Evolutionary conservation across 106 monocot species (phyloP).

Genomic region (Narthecium ossifragum): DNA sequence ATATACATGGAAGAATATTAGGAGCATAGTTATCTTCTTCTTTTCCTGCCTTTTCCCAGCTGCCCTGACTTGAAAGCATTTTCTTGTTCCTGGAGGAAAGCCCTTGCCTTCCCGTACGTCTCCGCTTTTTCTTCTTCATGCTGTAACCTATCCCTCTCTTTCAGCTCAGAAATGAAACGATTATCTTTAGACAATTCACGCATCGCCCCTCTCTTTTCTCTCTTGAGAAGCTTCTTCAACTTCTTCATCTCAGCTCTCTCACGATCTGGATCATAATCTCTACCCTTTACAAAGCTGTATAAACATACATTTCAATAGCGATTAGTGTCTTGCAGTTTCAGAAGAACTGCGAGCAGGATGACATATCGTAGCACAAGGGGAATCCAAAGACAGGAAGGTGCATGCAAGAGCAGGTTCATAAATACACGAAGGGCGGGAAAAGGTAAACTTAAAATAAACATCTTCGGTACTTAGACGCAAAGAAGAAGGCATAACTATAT

Average conservation of each 20-base stretch:
- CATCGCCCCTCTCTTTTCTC: constrained; percentile 77
- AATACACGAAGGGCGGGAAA: background rate
- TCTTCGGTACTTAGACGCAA: no score
- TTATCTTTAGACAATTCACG: constrained; percentile 94
- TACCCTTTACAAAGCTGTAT: constrained; percentile 84
- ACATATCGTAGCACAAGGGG: no score
- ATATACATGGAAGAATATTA: no score
- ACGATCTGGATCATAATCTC: constrained; percentile 95
- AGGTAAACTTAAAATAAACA: background rate
- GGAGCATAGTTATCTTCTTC: constrained; percentile 62
- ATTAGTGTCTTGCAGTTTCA: background rate
- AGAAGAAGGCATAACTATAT: no score
- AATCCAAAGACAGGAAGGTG: no score
- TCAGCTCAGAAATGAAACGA: constrained; percentile 58
- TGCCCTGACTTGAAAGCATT: constrained; percentile 96
- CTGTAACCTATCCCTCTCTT: constrained; percentile 43
- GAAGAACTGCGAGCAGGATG: no score
- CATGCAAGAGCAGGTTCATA: background rate
- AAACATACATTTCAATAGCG: background rate
- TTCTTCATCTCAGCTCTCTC: constrained; percentile 87
- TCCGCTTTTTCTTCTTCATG: constrained; percentile 74
- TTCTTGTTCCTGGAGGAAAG: constrained; percentile 97
- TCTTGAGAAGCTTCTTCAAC: constrained; percentile 70
- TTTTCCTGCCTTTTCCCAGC: constrained; percentile 86
- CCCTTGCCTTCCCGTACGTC: constrained; percentile 75